Evolutionary conservation across 768 basidiomycete genomes (phyloP).

Genomic region (Pisolithus microcarpus): DNA sequence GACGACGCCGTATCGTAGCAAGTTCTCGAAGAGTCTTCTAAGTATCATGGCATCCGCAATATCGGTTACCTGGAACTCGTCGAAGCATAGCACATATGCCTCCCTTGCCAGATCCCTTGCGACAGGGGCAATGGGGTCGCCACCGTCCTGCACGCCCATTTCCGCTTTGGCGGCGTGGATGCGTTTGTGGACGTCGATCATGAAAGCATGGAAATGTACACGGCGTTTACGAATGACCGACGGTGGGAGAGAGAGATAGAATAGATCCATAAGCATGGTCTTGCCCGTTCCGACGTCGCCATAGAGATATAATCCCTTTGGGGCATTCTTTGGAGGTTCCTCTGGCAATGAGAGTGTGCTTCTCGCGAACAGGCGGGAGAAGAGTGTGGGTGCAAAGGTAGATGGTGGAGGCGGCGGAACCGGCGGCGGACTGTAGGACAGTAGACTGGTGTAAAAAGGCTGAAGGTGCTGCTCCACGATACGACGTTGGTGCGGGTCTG

Average conservation of each 20-base stretch:
- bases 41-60: constrained; percentile 99
- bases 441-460: constrained; percentile 64
- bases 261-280: constrained; percentile 99
- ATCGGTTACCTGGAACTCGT: constrained; percentile 98
- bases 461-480: constrained; percentile 82
- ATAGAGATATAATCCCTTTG: constrained; percentile 89
- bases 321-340: constrained; percentile 45
- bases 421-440: constrained; percentile 61
- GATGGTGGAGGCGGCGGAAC: constrained; percentile 39
- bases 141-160: constrained; percentile 49
- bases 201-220: constrained; percentile 98
- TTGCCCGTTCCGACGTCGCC: constrained; percentile 98
- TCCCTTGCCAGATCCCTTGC: constrained; percentile 82
- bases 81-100: constrained; percentile 85
- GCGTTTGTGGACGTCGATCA: constrained; percentile 97
- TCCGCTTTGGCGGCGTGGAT: constrained; percentile 74
- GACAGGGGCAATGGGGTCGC: constrained; percentile 83
- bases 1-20: constrained; percentile 84
- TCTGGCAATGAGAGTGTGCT: constrained; percentile 8
- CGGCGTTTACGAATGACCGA: constrained; percentile 67
- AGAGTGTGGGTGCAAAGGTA: constrained; percentile 9
- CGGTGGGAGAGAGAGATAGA: constrained; percentile 75
- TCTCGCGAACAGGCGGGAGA: constrained; percentile 26
- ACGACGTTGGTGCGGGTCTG: constrained; percentile 77
- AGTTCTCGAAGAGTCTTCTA: constrained; percentile 76